Evolutionary conservation across 192 early-diverging fungal genomes (phyloP), one percentile per base, ranked within the genome.

Genomic region (Bifiguratus adelaidae): DNA sequence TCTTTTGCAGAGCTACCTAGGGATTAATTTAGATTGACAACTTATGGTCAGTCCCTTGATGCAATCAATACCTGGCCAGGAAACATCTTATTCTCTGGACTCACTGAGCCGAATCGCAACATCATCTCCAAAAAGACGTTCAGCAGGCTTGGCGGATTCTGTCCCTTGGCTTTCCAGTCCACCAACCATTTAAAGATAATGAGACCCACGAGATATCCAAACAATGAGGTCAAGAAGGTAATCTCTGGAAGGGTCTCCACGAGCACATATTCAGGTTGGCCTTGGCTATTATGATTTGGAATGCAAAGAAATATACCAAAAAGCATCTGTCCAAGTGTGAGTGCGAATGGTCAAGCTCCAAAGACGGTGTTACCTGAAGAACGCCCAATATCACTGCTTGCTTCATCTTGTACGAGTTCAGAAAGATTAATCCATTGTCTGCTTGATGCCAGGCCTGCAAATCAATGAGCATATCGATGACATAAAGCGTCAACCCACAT

Each of bases 381-480:
- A 97, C 91, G 50, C 96, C 96, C 15, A 99, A 49, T 36, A 99
- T 78, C 55, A 99, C 81, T 3, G 92, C 86, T 83, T 90, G 87
- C 67, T 99, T 99, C 96, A 99, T 99, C 78, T 99, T 99, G 78
- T 99, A 99, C 41, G 94, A 95, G 71, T 99, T 99, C 41, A 82
- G 77, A 57, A 99, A 99, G 34, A 97, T 52, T 38, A 99, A 81
- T 53, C 66, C 81, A 73, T 99, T 99, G 33, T 95, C 90, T 29
- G 80, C 82, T 20, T n/a, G n/a, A 47, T 92, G 87, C 96, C 96
- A 99, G 4, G 83, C 82, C 18, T 89, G 92, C 18, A 34, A 40
- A n/a, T n/a, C n/a, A n/a, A n/a, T n/a, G n/a, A n/a, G n/a, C n/a
- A n/a, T n/a, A 58, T 61, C 93, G 91, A 7, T 93, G 68, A 48